Base-by-base conservation (phyloP, 805 yeast species). In the Candida ovalis region DNA sequence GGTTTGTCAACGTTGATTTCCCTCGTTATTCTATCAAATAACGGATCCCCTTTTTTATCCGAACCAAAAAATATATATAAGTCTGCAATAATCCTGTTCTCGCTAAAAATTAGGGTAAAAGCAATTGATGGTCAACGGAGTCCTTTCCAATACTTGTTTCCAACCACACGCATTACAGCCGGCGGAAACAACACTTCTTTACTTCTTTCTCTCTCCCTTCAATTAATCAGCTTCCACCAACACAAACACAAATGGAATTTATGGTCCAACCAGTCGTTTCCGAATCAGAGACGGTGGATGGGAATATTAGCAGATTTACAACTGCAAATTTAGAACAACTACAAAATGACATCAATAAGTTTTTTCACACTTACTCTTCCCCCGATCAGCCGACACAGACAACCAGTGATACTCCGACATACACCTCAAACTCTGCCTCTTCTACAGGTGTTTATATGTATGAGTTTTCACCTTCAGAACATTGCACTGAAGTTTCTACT, bases 321-420 rank as follows among this genome's bases (percentile, higher is more conserved):
- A n/a, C 41, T 3, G 25, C 44, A 15, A 40, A 45, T 18, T 27
- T 45, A 3, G 41, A 45, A n/a, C 40, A 40, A n/a, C 41, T 45
- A 13, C 44, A 40, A 32, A 36, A 5, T 13, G 44, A 23, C 7
- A 22, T 39, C 28, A 39, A 24, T 13, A 39, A 12, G n/a, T 23
- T 39, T 6, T 23, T 39, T 22, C 10, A 13, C 27, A 7, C 1
- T 21, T 10, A 23, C 15, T 35, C 28, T 25, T n/a, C n/a, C n/a
- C n/a, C n/a, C n/a, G 10, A 10, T 25, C 10, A 10, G 9, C 28
- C 28, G 6, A 25, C 28, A 25, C n/a, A 25, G 10, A 25, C 10
- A 25, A 7, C 28, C 28, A 25, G 10, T 25, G 28, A 6, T 7
- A 25, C 10, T 25, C 10, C 9, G 28, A 25, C 6, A 25, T 7